These are phyloP conservation scores for Candida sp. DNA, from an alignment of 1,139 yeast genomes.

Conservation along the genomic window DNA sequence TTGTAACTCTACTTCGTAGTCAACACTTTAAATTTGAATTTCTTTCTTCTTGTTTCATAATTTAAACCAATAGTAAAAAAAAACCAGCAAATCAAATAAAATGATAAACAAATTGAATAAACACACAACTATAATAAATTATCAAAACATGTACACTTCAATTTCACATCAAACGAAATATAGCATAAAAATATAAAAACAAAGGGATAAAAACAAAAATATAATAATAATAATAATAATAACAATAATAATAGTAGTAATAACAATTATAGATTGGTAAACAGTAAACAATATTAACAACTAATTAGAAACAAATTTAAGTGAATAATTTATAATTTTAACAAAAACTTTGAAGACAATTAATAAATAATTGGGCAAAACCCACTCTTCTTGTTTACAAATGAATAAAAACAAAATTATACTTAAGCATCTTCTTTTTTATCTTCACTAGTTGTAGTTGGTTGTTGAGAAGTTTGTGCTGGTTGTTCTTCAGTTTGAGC, in stretches of 20 bases:
- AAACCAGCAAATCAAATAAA: no score
- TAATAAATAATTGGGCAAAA: no score
- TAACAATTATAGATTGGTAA: neutral
- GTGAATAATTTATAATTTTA: constrained; percentile 3
- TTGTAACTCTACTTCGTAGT: no score
- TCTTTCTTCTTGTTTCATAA: no score
- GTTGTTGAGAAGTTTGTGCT: constrained; percentile 12
- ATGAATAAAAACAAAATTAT: constrained; percentile 4
- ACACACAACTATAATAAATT: no score
- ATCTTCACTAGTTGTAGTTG: constrained; percentile 28
- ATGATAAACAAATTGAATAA: no score
- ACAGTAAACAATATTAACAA: constrained; percentile 5
- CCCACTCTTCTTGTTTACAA: neutral
- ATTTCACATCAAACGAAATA: constrained; percentile 4
- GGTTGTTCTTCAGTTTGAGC: constrained; percentile 54
- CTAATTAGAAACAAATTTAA: constrained; percentile 2
- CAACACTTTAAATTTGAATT: no score
- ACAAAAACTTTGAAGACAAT: constrained; percentile 5
- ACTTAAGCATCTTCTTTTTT: constrained; percentile 20
- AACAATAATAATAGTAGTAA: neutral
- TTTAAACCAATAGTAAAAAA: no score
- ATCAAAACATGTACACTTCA: neutral
- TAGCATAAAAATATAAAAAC: constrained; percentile 1
- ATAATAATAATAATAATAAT: no score
- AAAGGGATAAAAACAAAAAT: constrained; percentile 1